Evolutionary conservation across 306 rosid species (phyloP).

Genomic region (Fragaria iinumae): DNA sequence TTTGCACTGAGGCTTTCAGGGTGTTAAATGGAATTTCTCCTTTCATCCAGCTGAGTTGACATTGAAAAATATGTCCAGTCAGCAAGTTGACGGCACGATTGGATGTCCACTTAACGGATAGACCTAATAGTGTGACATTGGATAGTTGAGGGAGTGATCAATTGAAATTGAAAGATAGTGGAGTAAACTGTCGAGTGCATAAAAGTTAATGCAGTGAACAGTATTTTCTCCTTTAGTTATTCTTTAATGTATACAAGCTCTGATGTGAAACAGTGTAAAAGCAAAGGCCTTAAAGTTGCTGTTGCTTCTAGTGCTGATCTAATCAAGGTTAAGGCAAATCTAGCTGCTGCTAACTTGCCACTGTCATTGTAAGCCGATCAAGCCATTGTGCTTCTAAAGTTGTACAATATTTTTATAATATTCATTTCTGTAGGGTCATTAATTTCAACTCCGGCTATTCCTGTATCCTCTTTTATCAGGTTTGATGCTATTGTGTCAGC

Average conservation of each 20-base stretch:
- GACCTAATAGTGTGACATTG: too few species aligned
- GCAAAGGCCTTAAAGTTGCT: slow-evolving; percentile 93
- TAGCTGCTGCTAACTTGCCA: slow-evolving; percentile 87
- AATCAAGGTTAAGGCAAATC: slow-evolving; percentile 93
- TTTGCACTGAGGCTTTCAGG: too few species aligned
- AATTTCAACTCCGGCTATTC: slow-evolving; percentile 7
- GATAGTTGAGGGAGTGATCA: too few species aligned
- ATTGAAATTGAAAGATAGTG: too few species aligned
- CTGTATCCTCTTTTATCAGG: slow-evolving; percentile 54
- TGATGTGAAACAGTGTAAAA: slow-evolving; percentile 61
- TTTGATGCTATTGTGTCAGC: slow-evolving; percentile 92
- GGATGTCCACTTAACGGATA: too few species aligned
- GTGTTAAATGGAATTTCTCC: too few species aligned
- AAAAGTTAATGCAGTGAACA: too few species aligned
- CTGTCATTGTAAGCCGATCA: slow-evolving; percentile 64
- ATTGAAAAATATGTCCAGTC: too few species aligned
- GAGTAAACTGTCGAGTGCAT: too few species aligned
- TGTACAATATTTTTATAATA: background rate
- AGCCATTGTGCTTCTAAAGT: slow-evolving; percentile 16
- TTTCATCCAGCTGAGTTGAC: too few species aligned
- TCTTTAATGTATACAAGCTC: slow-evolving; percentile 23
- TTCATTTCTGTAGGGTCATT: slow-evolving; percentile 1
- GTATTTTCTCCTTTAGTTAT: slow-evolving; percentile 4
- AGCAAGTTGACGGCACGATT: too few species aligned
- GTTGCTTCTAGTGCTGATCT: slow-evolving; percentile 99